phyloP scores from a whole-genome alignment of 768 basidiomycete genomes.

The Tricholoma terreum region DNA sequence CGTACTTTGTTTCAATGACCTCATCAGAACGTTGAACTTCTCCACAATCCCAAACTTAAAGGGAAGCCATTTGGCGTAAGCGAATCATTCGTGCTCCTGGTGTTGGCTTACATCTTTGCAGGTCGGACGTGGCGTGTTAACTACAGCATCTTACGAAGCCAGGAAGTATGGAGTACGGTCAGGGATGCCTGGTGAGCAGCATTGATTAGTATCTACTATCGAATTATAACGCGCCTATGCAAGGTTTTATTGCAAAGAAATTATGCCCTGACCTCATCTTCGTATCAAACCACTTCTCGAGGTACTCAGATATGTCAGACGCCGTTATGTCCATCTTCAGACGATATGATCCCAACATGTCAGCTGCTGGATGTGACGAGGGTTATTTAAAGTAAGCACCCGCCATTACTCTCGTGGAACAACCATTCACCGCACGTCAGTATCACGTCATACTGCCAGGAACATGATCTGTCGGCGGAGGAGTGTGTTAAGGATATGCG shows the following conservation, averaged over 20 bases:
- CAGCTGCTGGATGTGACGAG: conserved; percentile 80
- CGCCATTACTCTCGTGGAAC: background rate
- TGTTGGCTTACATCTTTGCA: conserved; percentile 20
- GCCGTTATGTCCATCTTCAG: conserved; percentile 68
- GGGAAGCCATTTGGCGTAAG: conserved; percentile 75
- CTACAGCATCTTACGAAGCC: conserved; percentile 91
- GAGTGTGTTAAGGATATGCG: conserved; percentile 82
- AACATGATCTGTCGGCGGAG: conserved; percentile 58
- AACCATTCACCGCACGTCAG: conserved; percentile 33
- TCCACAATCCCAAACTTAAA: conserved; percentile 57
- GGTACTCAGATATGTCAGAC: conserved; percentile 68
- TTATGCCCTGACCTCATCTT: conserved; percentile 87
- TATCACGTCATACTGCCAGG: conserved; percentile 80
- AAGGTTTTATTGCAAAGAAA: conserved; percentile 90
- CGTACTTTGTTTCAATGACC: background rate
- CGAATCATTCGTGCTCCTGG: conserved; percentile 11
- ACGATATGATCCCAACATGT: conserved; percentile 76
- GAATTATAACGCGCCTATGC: background rate
- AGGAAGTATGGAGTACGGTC: conserved; percentile 88
- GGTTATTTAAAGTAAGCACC: conserved; percentile 80
- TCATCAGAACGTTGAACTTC: conserved; percentile 62
- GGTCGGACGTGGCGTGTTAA: conserved; percentile 83
- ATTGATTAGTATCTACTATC: background rate
- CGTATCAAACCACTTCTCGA: conserved; percentile 52
- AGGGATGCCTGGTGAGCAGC: conserved; percentile 81